Evolutionary conservation across 495 filamentous ascomycete species (phyloP).

Genomic region (Penicillium subrubescens): DNA sequence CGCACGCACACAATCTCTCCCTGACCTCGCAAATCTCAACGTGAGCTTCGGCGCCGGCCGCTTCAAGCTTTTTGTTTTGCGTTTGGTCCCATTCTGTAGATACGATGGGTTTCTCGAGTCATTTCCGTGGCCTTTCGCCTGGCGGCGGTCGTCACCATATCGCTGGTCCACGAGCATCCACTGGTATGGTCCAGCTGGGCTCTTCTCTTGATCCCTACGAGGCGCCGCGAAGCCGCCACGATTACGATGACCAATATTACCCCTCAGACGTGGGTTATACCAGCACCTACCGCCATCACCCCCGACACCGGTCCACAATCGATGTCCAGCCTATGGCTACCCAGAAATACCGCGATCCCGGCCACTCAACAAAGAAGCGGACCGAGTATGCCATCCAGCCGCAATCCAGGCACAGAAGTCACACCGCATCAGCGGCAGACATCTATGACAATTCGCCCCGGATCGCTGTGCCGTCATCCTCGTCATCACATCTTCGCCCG

Average conservation of each 20-base stretch:
- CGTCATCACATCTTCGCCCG: conserved; percentile 31
- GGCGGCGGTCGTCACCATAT: conserved; percentile 32
- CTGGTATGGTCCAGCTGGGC: conserved; percentile 45
- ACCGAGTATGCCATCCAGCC: conserved; percentile 49
- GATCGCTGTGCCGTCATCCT: conserved; percentile 29
- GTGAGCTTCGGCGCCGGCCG: background rate
- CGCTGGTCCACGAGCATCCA: conserved; percentile 49
- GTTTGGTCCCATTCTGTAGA: background rate
- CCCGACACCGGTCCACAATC: conserved; percentile 28
- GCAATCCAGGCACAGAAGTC: conserved; percentile 41
- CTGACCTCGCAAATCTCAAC: background rate
- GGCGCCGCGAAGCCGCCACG: conserved; percentile 26
- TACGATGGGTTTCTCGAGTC: conserved; percentile 20
- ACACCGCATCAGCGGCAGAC: conserved; percentile 37
- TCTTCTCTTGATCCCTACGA: conserved; percentile 43
- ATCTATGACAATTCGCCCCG: conserved; percentile 28
- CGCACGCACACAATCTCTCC: background rate
- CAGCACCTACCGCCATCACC: conserved; percentile 33
- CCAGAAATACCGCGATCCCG: conserved; percentile 37
- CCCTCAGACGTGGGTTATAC: conserved; percentile 38
- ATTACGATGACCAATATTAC: conserved; percentile 41
- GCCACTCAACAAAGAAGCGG: conserved; percentile 36
- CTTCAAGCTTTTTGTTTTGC: background rate
- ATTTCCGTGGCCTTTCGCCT: conserved; percentile 37
- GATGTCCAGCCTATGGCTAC: conserved; percentile 43